These are phyloP conservation scores for Hymenoscyphus albidus DNA, from an alignment of 2,329 filamentous ascomycete genomes.

Conservation along the genomic window DNA sequence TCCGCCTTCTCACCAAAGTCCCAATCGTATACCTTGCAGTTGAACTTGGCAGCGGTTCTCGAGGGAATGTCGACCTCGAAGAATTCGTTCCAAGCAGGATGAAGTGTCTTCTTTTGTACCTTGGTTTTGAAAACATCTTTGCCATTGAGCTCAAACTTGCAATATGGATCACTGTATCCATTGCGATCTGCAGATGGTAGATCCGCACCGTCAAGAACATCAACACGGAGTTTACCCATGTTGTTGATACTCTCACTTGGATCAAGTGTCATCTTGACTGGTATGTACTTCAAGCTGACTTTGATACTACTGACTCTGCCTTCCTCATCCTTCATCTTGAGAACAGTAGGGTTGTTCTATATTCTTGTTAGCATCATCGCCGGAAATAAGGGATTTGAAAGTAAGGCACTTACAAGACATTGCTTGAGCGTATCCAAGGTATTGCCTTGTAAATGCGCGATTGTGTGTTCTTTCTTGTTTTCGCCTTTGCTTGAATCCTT, in stretches of 20 bases:
- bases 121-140: conserved; percentile 94
- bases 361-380: conserved; percentile 15
- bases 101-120: conserved; percentile 91
- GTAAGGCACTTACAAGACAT: conserved; percentile 61
- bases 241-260: conserved; percentile 98
- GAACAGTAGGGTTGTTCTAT: conserved; percentile 82
- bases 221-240: conserved; percentile 91
- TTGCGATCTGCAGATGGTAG: conserved; percentile 94
- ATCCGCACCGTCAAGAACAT: conserved; percentile 79
- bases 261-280: conserved; percentile 89
- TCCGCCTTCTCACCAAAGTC: conserved; percentile 96
- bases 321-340: conserved; percentile 74
- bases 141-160: conserved; percentile 87
- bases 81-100: conserved; percentile 93
- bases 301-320: conserved; percentile 76
- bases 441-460: conserved; percentile 79
- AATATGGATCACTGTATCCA: conserved; percentile 95
- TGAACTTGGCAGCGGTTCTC: conserved; percentile 79
- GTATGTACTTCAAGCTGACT: conserved; percentile 91
- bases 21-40: conserved; percentile 85
- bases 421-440: conserved; percentile 85
- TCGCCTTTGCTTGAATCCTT: conserved; percentile 71
- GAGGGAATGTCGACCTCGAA: conserved; percentile 84
- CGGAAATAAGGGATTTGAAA: not conserved
- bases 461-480: conserved; percentile 64